Evolutionary conservation across 2,329 filamentous ascomycete species (phyloP), one percentile per base, ranked within the genome.

Genomic region (Neoascochyta sp.): DNA sequence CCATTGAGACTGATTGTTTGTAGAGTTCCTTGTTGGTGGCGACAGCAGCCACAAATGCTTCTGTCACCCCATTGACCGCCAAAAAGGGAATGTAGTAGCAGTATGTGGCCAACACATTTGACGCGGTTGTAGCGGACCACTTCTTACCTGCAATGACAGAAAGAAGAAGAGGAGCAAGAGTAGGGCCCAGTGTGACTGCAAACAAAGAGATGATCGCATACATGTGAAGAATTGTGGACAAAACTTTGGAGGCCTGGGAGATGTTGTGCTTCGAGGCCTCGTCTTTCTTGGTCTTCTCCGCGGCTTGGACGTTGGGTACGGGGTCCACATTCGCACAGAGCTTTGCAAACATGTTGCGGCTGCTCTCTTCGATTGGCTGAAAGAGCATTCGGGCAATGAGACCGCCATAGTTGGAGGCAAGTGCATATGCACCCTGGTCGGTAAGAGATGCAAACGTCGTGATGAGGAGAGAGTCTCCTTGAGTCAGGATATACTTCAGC

Each of bases 301-400:
- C 26, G 1, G 32, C 17, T 5, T 32, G 30, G 9, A 23, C 18
- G 16, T 23, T 19, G 43, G 22, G 57, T 27, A 11, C 49, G 39
- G 39, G 24, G 6, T 26, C 27, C 5, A 21, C 21, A 9, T 47
- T 71, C 62, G 67, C 66, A 13, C 95, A 78, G 1, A 95, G 70
- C 18, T 83, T 83, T 29, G 87, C 89, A 52, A 96, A 95, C 56
- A 95, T 81, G 54, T 82, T 88, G 21, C 93, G 82, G 43, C 84
- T 89, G 59, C 83, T 90, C 64, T 98, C 93, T 63, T 98, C 92
- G 37, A 98, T 79, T 6, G 92, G 93, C 54, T 96, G 92, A 60
- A 98, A 90, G 28, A 98, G 68, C 43, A 96, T 78, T 3, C 92
- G 78, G 0, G 92, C 92, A 16, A 94, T 68, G 0, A 98, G 75